Evolutionary conservation across 768 basidiomycete species (phyloP).

Genomic region (Boletus coccyginus): DNA sequence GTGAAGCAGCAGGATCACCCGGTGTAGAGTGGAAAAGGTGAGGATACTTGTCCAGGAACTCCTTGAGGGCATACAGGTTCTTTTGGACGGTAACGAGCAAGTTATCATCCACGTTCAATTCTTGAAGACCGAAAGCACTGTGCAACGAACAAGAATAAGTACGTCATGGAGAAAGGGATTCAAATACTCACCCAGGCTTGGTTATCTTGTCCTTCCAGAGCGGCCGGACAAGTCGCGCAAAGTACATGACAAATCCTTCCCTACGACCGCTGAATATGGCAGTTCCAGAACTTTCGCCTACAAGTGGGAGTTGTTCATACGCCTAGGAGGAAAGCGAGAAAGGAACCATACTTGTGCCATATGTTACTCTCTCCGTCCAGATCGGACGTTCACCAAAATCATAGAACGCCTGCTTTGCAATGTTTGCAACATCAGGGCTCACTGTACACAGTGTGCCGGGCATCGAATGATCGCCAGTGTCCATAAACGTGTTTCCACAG

Average conservation of each 20-base stretch:
- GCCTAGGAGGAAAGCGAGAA: not conserved
- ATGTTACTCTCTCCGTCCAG: conserved; percentile 75
- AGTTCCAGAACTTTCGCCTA: conserved; percentile 67
- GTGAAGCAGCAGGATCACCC: conserved; percentile 58
- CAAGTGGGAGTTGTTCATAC: not conserved
- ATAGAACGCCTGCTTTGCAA: conserved; percentile 85
- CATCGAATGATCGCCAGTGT: conserved; percentile 47
- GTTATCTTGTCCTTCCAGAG: conserved; percentile 87
- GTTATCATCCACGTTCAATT: conserved; percentile 62
- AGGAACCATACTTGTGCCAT: conserved; percentile 59
- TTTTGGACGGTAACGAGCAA: conserved; percentile 69
- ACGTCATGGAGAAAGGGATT: not conserved
- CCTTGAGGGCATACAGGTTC: conserved; percentile 74
- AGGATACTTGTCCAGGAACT: conserved; percentile 76
- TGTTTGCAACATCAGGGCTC: conserved; percentile 59
- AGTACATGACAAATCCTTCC: conserved; percentile 85
- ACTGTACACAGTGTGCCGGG: conserved; percentile 47
- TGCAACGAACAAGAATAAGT: not conserved
- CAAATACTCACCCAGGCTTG: conserved; percentile 47
- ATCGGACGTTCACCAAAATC: conserved; percentile 82
- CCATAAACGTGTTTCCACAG: conserved; percentile 78
- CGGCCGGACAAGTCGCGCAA: conserved; percentile 80
- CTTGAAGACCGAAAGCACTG: conserved; percentile 47
- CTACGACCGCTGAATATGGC: conserved; percentile 83
- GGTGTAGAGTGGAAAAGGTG: conserved; percentile 84